These are phyloP conservation scores for Rhizopus sp. DNA, from an alignment of 371 early-diverging fungal genomes.

Conservation along the genomic window DNA sequence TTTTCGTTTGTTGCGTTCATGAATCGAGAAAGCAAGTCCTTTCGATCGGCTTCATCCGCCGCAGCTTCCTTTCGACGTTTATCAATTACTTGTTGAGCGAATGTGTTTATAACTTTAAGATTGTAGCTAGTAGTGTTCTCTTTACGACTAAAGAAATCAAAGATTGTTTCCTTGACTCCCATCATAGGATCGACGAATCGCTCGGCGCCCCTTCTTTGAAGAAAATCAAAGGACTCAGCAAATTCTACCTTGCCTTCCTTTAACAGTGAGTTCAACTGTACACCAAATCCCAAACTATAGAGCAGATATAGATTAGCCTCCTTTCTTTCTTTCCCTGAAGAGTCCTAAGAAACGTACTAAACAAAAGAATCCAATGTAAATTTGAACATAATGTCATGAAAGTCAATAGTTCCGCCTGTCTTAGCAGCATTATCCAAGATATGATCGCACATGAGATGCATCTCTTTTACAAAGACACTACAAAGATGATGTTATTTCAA, in stretches of 20 bases:
- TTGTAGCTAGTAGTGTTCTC: conserved; percentile 2
- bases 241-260: conserved; percentile 39
- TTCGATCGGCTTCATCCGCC: conserved; percentile 21
- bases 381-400: conserved; percentile 51
- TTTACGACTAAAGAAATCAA: conserved; percentile 11
- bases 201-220: conserved; percentile 29
- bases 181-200: conserved; percentile 44
- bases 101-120: conserved; percentile 31
- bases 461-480: conserved; percentile 56
- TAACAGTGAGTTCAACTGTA: conserved; percentile 29
- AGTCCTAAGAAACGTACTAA: conserved; percentile 32
- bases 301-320: not conserved
- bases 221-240: conserved; percentile 57
- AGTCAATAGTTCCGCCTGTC: conserved; percentile 36
- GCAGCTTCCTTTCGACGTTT: conserved; percentile 30
- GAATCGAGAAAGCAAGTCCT: conserved; percentile 61
- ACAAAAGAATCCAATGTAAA: conserved; percentile 63
- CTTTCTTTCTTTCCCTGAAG: not conserved
- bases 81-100: conserved; percentile 48
- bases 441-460: conserved; percentile 29
- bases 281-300: conserved; percentile 46
- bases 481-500: not conserved
- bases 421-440: conserved; percentile 42
- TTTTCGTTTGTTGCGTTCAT: conserved; percentile 57
- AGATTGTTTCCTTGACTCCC: conserved; percentile 33